These are phyloP conservation scores for Fusarium kyushuense DNA, from an alignment of 2,329 filamentous ascomycete species.

Conservation along the genomic window DNA sequence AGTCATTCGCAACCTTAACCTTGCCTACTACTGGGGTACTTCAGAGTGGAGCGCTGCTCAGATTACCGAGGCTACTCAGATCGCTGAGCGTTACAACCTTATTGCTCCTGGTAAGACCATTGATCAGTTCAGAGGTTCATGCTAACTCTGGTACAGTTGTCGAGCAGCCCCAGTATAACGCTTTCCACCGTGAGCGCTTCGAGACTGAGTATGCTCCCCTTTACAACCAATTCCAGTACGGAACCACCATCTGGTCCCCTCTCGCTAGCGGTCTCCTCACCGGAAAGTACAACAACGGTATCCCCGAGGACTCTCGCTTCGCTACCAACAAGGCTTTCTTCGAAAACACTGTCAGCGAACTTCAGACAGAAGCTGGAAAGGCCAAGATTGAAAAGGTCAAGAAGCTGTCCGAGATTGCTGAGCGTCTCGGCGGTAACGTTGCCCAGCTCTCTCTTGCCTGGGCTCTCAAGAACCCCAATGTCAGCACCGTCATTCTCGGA, in stretches of 20 bases:
- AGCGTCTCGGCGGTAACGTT: constrained; percentile 43
- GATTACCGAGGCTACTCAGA: constrained; percentile 68
- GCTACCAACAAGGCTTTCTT: constrained; percentile 50
- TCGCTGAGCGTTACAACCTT: constrained; percentile 69
- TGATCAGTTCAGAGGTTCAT: fast-evolving
- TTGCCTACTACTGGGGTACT: constrained; percentile 62
- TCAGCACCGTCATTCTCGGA: constrained; percentile 49
- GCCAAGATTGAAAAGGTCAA: constrained; percentile 48
- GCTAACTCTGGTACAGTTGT: constrained; percentile 55
- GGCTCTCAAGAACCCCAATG: constrained; percentile 46
- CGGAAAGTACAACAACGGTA: constrained; percentile 72
- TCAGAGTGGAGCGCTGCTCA: constrained; percentile 76
- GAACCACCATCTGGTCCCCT: constrained; percentile 71
- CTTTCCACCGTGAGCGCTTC: constrained; percentile 70
- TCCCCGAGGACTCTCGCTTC: constrained; percentile 69
- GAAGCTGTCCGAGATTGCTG: constrained; percentile 43
- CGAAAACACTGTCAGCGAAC: constrained; percentile 22
- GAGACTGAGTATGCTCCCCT: constrained; percentile 72
- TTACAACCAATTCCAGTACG: constrained; percentile 68
- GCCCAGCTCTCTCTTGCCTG: constrained; percentile 46
- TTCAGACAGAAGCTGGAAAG: constrained; percentile 36
- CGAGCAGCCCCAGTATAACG: constrained; percentile 77
- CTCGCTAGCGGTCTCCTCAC: constrained; percentile 68
- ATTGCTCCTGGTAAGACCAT: constrained; percentile 61
- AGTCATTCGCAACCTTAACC: constrained; percentile 46